A percentile compares a stretch with the other conserved stretches of the same genome.
Conservation (phyloP, 352 stramenopile species). For the Globisporangium cystogenes region DNA sequence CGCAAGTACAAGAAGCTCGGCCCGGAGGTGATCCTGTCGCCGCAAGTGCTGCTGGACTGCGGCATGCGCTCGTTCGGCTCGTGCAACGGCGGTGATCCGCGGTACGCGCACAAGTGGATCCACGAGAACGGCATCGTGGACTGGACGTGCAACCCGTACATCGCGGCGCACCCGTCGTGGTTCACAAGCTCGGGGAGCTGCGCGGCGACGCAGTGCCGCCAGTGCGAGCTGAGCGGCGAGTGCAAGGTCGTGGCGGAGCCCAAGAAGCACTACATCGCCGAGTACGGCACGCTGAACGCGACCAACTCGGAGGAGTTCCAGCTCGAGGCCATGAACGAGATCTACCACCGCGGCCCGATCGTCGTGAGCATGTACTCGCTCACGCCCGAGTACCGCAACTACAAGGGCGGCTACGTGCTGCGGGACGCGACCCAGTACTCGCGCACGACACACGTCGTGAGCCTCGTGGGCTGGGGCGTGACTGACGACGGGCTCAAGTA, state of each 20-base stretch:
- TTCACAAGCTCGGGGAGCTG: slow-evolving; percentile 47
- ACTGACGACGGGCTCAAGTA: slow-evolving; percentile 87
- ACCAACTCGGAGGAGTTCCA: slow-evolving; percentile 60
- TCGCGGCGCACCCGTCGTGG: slow-evolving; percentile 73
- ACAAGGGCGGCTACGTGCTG: slow-evolving; percentile 90
- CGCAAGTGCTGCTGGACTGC: slow-evolving; percentile 67
- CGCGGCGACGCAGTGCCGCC: slow-evolving; percentile 58
- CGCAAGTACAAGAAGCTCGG: slow-evolving; percentile 51
- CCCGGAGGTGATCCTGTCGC: slow-evolving; percentile 57
- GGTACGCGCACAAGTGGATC: slow-evolving; percentile 83
- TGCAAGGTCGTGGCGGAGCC: slow-evolving; percentile 53
- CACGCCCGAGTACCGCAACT: slow-evolving; percentile 70
- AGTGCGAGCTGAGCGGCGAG: slow-evolving; percentile 49
- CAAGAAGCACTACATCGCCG: slow-evolving; percentile 63
- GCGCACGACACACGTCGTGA: slow-evolving; percentile 90
- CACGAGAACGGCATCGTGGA: slow-evolving; percentile 80
- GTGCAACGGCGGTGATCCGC: slow-evolving; percentile 69
- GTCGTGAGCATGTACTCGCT: slow-evolving; percentile 90
- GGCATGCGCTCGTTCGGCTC: slow-evolving; percentile 80
- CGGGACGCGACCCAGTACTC: slow-evolving; percentile 76
- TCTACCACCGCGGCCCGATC: slow-evolving; percentile 94
- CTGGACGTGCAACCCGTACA: slow-evolving; percentile 78
- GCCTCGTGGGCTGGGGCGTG: slow-evolving; percentile 93
- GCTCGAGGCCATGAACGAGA: slow-evolving; percentile 91
- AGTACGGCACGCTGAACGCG: slow-evolving; percentile 76